A percentile compares a stretch with the other conserved stretches of the same genome.
These are phyloP conservation scores for Leccinum variicolor DNA, from an alignment of 768 basidiomycete species.

Conservation along the genomic window DNA sequence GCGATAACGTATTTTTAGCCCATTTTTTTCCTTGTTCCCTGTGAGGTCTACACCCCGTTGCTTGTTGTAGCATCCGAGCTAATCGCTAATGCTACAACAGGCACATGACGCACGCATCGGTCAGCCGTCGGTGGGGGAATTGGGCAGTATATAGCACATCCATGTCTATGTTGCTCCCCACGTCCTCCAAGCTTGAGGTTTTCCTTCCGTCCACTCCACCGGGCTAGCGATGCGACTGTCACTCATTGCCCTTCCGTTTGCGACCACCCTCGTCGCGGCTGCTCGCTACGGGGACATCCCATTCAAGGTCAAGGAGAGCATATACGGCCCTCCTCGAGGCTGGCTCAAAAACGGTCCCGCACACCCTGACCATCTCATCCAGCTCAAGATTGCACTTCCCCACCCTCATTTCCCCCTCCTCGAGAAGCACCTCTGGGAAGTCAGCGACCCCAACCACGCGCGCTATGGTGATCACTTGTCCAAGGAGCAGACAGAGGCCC, in stretches of 20 bases:
- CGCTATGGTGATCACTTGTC: conserved; percentile 58
- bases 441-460: conserved; percentile 53
- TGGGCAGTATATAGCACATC: conserved; percentile 7
- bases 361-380: conserved; percentile 43
- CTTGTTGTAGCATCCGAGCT: background rate
- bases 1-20: background rate
- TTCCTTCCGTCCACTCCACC: background rate
- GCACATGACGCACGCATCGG: background rate
- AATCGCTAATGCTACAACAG: background rate
- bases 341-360: conserved; percentile 47
- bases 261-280: conserved; percentile 10
- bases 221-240: conserved; percentile 10
- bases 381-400: conserved; percentile 55
- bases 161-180: background rate
- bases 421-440: conserved; percentile 51
- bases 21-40: background rate
- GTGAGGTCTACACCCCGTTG: background rate
- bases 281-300: conserved; percentile 8
- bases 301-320: conserved; percentile 47
- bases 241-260: conserved; percentile 12
- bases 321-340: conserved; percentile 41
- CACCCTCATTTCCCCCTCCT: conserved; percentile 49
- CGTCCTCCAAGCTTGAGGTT: background rate
- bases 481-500: conserved; percentile 60
- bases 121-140: background rate